phyloP scores from a whole-genome alignment of 1,284 basidiomycete genomes.

The Retiboletus fuscus region DNA sequence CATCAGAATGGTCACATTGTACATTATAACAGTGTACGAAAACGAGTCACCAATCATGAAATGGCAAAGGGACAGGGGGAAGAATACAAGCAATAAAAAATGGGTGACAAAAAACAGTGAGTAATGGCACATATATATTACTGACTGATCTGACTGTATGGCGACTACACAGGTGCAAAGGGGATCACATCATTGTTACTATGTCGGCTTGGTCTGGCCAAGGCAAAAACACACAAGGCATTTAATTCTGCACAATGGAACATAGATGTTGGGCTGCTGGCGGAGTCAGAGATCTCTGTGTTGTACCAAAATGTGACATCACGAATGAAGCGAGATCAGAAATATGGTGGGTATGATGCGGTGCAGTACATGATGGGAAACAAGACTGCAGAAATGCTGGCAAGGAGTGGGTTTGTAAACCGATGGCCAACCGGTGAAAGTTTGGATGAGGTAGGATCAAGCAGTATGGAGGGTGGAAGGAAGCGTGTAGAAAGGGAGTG shows the following conservation, averaged over 20 bases:
- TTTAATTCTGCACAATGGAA: neutral
- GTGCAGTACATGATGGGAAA: conserved; percentile 6
- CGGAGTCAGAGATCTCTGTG: rapidly evolving
- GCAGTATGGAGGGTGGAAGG: too few species aligned
- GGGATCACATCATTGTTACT: neutral
- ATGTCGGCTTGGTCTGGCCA: neutral
- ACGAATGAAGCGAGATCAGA: neutral
- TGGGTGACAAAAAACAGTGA: too few species aligned
- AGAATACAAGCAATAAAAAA: too few species aligned
- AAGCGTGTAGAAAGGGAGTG: neutral
- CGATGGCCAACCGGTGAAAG: too few species aligned
- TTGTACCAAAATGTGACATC: neutral
- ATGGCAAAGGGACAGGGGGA: too few species aligned
- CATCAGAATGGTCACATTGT: too few species aligned
- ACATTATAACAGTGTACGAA: too few species aligned
- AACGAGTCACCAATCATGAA: too few species aligned
- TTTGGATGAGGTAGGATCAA: too few species aligned
- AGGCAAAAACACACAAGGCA: neutral
- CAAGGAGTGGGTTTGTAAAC: neutral
- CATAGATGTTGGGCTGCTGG: neutral
- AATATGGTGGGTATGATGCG: neutral
- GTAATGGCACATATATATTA: too few species aligned
- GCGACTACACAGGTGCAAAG: too few species aligned
- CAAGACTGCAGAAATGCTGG: neutral
- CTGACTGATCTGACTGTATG: too few species aligned